Base-by-base conservation (phyloP, 2,329 filamentous ascomycete species). In the Hypoxylon sp. region DNA sequence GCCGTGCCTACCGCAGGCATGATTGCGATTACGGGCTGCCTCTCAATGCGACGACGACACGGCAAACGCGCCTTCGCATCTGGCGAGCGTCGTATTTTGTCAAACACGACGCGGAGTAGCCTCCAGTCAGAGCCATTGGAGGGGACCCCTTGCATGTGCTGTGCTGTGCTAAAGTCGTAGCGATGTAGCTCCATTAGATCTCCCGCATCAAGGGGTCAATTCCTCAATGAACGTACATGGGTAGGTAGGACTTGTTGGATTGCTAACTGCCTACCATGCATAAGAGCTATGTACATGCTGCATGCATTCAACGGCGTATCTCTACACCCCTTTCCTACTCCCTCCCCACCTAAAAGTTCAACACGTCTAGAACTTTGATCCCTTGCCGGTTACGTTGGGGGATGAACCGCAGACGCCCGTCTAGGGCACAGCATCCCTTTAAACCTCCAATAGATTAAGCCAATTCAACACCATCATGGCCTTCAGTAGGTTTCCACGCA, bases 401-500 rank as follows among this genome's bases (percentile, higher is more conserved):
- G 3, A 29, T 48, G 19, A 58, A 52, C 61, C 30, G 29, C 50
- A 37, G 43, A 45, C 48, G 25, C 21, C 27, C 16, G 37, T 45
- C 32, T 50, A 45, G 11, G 54, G 45, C 53, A 34, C 55, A 27
- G 34, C 29, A 30, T 41, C 45, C 27, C 50, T 46, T 73, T 66
- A 70, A 23, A n/a, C 41, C 45, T 71, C 70, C 50, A 77, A 65
- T 70, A 80, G 69, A 65, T 78, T 76, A 68, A 84, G 69, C 82
- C 81, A 84, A 65, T 83, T 84, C 65, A 84, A 62, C 37, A 83
- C 78, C 78, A 82, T 83, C 81, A 83, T 84, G 4, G 81, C 81
- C 73, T 84, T 84, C 50, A 83, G 71, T 65, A 84, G 67, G 73
- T 84, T 84, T 1, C 81, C 82, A 57, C 74, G 79, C 75, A 84